These are phyloP conservation scores for Boechera retrofracta DNA, from an alignment of 345 rosid genomes.

Conservation along the genomic window DNA sequence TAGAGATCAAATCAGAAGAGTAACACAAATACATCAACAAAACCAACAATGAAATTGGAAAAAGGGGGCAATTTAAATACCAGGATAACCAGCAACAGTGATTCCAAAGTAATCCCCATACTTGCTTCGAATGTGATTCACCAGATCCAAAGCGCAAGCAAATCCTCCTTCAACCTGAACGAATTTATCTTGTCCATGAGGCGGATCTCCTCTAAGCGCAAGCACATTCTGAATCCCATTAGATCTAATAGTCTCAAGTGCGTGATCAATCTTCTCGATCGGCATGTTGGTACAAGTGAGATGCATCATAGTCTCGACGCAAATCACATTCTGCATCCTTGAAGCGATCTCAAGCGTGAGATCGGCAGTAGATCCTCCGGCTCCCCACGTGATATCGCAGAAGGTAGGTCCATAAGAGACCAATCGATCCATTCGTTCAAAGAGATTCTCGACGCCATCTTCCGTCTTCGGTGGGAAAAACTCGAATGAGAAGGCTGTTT, in stretches of 20 bases:
- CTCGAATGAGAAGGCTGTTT: constrained; percentile 92
- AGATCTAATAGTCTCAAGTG: constrained; percentile 77
- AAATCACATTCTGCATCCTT: constrained; percentile 93
- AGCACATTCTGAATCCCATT: constrained; percentile 97
- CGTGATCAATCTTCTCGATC: constrained; percentile 88
- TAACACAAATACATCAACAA: neutral
- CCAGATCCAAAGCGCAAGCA: constrained; percentile 94
- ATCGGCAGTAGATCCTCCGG: constrained; percentile 98
- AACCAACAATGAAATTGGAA: neutral
- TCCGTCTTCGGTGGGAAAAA: constrained; percentile 99
- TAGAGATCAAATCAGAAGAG: constrained; percentile 17
- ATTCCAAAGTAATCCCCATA: constrained; percentile 94
- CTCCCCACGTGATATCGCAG: constrained; percentile 99
- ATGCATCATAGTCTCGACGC: constrained; percentile 99
- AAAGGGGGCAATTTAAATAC: constrained; percentile 39
- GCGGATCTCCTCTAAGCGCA: constrained; percentile 99
- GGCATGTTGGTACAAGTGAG: constrained; percentile 99
- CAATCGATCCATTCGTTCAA: constrained; percentile 96
- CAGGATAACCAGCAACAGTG: constrained; percentile 99
- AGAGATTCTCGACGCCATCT: constrained; percentile 96
- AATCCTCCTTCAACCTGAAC: constrained; percentile 95
- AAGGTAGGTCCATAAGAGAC: constrained; percentile 85
- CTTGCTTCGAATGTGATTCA: constrained; percentile 72
- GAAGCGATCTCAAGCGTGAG: constrained; percentile 93
- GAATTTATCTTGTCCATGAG: constrained; percentile 96